Evolutionary conservation across 768 basidiomycete genomes (phyloP), one percentile per base, ranked within the genome.

Genomic region (Coprinellus micaceus): DNA sequence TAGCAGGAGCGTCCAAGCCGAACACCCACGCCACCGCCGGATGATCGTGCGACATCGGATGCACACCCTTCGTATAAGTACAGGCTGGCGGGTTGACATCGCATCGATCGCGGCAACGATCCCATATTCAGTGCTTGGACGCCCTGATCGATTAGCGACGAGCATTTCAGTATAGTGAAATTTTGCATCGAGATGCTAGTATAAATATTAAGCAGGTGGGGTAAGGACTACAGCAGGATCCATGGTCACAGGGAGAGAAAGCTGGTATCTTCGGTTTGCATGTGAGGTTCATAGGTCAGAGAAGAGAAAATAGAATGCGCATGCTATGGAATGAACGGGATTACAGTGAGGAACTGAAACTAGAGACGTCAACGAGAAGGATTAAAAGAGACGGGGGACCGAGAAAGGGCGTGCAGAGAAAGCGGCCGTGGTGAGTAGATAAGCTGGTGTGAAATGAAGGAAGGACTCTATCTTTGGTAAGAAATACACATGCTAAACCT

Each of bases 131-230:
- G n/a, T n/a, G n/a, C n/a, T n/a, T n/a, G n/a, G n/a, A n/a, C n/a
- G n/a, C n/a, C n/a, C n/a, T n/a, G n/a, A n/a, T n/a, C n/a, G n/a
- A n/a, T n/a, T n/a, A n/a, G n/a, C n/a, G n/a, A n/a, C n/a, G n/a
- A n/a, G n/a, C n/a, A n/a, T n/a, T n/a, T n/a, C n/a, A n/a, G n/a
- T n/a, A n/a, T n/a, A n/a, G n/a, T n/a, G n/a, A n/a, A n/a, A n/a
- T n/a, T n/a, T 52, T 37, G 30, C 44, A n/a, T 30, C 45, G 40
- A 25, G 37, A 29, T 56, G 25, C 29, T 33, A 19, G n/a, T 49
- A 51, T 57, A 57, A 57, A 57, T 36, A 57, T 30, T 47, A 50
- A 56, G 30, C 45, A 57, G 41, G 30, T 43, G 36, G 49, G 5
- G 40, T 15, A 43, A 19, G 40, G n/a, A 25, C 28, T n/a, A 48